Evolutionary conservation across 805 yeast species (phyloP), one percentile per base, ranked within the genome.

Genomic region (Saturnispora gosingensis): DNA sequence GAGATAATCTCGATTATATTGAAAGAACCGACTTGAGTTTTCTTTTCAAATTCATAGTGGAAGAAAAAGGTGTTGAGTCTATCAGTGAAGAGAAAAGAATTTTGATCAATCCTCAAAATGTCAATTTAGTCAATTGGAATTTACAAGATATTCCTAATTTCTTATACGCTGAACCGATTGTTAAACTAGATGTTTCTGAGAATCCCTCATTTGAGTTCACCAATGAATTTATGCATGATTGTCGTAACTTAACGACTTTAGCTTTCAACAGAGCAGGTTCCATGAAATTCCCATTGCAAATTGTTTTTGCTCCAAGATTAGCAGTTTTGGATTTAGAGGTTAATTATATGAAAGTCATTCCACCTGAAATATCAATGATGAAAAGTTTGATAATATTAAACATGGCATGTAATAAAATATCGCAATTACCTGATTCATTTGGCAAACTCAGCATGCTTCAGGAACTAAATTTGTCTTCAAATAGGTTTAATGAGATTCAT

Each of bases 191-290:
- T 65, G 88, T 88, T 8, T 85, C 95, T 2, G 80, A 84, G 56
- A 90, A 90, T 63, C 95, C 96, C 4, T 85, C 95, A 16, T 83
- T 91, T 49, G 80, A 82, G 53, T 71, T 90, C 34, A 95, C 97
- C 0, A 69, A 80, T 51, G 96, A 89, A 62, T 90, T 90, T 63
- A 81, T 90, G 60, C 95, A 88, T 63, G 78, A 70, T 24, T 87
- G 95, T 57, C 76, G 80, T 40, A 86, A 86, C 60, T 72, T 89
- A 60, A 74, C 77, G 27, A 77, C 78, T 49, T 72, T 89, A 55
- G 75, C 81, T 51, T 87, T 82, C 71, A 80, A 86, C 1, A 75
- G 81, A 55, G 85, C 85, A 58, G 83, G 93, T 51, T 80, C 86
- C 24, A 79, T 84, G 7, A 76, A 72, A 46, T 85, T 90, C 62